These are phyloP conservation scores for Didymosphaeria variabile DNA, from an alignment of 2,329 filamentous ascomycete species.

Conservation along the genomic window DNA sequence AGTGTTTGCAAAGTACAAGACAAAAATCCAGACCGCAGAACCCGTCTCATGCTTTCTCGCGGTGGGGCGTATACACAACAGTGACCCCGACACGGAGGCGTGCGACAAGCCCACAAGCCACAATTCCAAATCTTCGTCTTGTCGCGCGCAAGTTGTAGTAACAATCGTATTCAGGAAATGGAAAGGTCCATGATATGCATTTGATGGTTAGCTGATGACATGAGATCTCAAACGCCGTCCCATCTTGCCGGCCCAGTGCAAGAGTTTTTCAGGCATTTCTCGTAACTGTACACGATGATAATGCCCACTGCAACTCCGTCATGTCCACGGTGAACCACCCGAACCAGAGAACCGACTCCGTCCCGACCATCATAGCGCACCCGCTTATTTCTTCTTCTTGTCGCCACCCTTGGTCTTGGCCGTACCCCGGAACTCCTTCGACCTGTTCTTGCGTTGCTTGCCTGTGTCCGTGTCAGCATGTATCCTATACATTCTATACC, in stretches of 20 bases:
- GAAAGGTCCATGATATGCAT: constrained; percentile 53
- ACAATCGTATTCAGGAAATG: constrained; percentile 12
- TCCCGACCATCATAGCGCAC: constrained; percentile 38
- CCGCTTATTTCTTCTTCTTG: constrained; percentile 74
- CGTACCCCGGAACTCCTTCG: constrained; percentile 97
- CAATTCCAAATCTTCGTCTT: neutral
- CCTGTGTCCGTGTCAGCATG: constrained; percentile 66
- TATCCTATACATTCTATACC: constrained; percentile 23
- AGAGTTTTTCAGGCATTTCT: constrained; percentile 51
- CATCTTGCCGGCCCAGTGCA: constrained; percentile 49
- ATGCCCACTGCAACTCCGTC: constrained; percentile 47
- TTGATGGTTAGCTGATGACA: constrained; percentile 48
- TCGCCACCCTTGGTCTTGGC: constrained; percentile 97
- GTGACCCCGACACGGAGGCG: too few species aligned
- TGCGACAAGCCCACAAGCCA: neutral
- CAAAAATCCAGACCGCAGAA: neutral
- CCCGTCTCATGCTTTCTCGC: neutral
- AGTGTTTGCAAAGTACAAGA: neutral
- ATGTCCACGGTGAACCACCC: constrained; percentile 44
- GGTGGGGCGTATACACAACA: too few species aligned
- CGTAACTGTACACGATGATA: constrained; percentile 50
- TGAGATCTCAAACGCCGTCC: constrained; percentile 51
- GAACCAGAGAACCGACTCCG: constrained; percentile 45
- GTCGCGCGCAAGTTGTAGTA: neutral
- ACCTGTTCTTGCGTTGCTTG: constrained; percentile 99